These are phyloP conservation scores for Candida morakotiae DNA, from an alignment of 805 yeast genomes.

Conservation along the genomic window DNA sequence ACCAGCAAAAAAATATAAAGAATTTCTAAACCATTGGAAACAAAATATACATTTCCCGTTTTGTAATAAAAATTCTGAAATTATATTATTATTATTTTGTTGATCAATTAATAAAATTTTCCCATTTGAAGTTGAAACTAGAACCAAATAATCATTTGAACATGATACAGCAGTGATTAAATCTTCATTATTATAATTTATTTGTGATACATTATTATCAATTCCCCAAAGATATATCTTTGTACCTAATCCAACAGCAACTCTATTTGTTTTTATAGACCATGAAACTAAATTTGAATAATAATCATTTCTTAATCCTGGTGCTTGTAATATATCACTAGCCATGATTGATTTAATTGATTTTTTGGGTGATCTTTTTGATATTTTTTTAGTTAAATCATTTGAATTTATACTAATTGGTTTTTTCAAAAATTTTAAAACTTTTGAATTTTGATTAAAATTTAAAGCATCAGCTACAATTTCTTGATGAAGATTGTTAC, in stretches of 20 bases:
- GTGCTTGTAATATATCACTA: conserved; percentile 43
- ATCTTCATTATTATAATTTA: conserved; percentile 41
- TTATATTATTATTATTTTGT: conserved; percentile 9
- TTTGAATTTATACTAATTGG: neutral
- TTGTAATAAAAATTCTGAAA: conserved; percentile 11
- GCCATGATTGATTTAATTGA: conserved; percentile 8
- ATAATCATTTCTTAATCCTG: conserved; percentile 69
- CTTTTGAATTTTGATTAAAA: conserved; percentile 35
- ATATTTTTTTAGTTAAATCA: neutral
- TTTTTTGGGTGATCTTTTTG: neutral
- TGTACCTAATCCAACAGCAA: conserved; percentile 65
- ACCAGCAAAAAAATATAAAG: conserved; percentile 51
- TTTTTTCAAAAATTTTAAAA: conserved; percentile 28
- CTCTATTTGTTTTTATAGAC: conserved; percentile 47
- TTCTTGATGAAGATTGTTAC: conserved; percentile 7
- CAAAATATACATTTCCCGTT: conserved; percentile 47
- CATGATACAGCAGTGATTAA: conserved; percentile 56
- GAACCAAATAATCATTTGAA: conserved; percentile 43
- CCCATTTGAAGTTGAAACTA: conserved; percentile 60
- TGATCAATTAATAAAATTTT: conserved; percentile 44
- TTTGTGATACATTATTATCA: conserved; percentile 36
- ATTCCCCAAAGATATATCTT: conserved; percentile 64
- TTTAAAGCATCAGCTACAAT: conserved; percentile 48
- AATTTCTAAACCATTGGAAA: conserved; percentile 53
- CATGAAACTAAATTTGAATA: conserved; percentile 74